A percentile compares a stretch with the other conserved stretches of the same genome.
These are phyloP conservation scores for Phlyctochytrium arcticum DNA, from an alignment of 192 early-diverging fungal genomes.

Conservation along the genomic window DNA sequence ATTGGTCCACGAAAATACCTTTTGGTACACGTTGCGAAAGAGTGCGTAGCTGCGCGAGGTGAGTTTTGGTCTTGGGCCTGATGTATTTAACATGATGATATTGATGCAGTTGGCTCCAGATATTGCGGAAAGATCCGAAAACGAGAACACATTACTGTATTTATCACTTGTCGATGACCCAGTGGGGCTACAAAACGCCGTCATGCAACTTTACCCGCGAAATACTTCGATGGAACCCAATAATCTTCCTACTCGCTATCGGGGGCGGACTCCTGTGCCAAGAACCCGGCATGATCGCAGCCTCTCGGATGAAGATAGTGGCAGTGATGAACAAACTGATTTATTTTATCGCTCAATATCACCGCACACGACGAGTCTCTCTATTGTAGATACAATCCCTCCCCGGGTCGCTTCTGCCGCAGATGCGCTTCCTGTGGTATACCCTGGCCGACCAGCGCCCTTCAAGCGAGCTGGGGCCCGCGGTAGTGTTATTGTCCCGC, in stretches of 20 bases:
- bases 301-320: too few relatives aligned
- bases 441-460: slow-evolving; percentile 2
- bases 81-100: too few relatives aligned
- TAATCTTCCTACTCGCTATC: slow-evolving; percentile 9
- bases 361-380: too few relatives aligned
- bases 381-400: slow-evolving; percentile 3
- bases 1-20: slow-evolving; percentile 24
- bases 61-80: background rate
- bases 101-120: too few relatives aligned
- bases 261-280: background rate
- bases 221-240: background rate
- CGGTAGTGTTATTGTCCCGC: slow-evolving; percentile 17
- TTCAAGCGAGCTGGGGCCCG: slow-evolving; percentile 21
- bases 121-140: too few relatives aligned
- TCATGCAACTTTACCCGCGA: slow-evolving; percentile 10
- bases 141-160: slow-evolving; percentile 11
- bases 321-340: too few relatives aligned
- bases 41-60: slow-evolving; percentile 18
- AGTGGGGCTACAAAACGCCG: background rate
- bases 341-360: too few relatives aligned
- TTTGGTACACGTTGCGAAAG: slow-evolving; percentile 23
- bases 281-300: background rate
- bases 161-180: slow-evolving; percentile 18
- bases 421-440: background rate
- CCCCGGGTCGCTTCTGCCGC: background rate